Conservation (phyloP, 164 flowering plant species). For the Sedum album region DNA sequence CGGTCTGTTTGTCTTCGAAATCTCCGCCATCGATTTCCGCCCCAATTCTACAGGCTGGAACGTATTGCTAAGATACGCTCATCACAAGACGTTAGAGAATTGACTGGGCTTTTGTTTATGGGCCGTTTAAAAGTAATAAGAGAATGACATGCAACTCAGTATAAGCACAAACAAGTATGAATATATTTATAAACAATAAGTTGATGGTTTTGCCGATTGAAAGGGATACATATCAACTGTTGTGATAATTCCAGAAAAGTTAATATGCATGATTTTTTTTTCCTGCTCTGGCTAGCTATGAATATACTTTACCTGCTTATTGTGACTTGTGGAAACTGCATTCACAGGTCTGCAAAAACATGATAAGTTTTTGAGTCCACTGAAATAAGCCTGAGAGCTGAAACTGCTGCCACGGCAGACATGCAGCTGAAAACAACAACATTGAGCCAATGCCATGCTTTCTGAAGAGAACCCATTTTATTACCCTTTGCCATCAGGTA, state of each 20-base stretch:
- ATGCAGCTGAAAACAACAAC: conserved; percentile 24
- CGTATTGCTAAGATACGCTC: not conserved
- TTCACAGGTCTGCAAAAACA: conserved; percentile 29
- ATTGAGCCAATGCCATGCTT: conserved; percentile 37
- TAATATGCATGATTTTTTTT: no score
- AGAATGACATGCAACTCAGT: no score
- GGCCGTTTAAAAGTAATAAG: no score
- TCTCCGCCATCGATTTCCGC: conserved; percentile 5
- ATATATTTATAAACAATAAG: no score
- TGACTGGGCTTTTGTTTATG: not conserved
- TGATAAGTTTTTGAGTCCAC: conserved; percentile 18
- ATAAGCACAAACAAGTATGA: no score
- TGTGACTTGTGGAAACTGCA: no score
- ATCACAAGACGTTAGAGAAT: not conserved
- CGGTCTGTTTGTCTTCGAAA: conserved; percentile 5
- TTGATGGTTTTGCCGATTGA: no score
- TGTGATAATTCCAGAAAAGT: no score
- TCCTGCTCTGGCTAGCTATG: no score
- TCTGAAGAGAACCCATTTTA: conserved; percentile 3
- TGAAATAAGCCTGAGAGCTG: conserved; percentile 28
- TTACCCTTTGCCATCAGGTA: conserved; percentile 30
- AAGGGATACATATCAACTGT: no score
- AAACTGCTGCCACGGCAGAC: conserved; percentile 21
- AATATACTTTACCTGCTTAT: no score
- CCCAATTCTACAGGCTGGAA: not conserved